Conservation (phyloP, 2,329 filamentous ascomycete genomes). For the Claviceps lovelessii region DNA sequence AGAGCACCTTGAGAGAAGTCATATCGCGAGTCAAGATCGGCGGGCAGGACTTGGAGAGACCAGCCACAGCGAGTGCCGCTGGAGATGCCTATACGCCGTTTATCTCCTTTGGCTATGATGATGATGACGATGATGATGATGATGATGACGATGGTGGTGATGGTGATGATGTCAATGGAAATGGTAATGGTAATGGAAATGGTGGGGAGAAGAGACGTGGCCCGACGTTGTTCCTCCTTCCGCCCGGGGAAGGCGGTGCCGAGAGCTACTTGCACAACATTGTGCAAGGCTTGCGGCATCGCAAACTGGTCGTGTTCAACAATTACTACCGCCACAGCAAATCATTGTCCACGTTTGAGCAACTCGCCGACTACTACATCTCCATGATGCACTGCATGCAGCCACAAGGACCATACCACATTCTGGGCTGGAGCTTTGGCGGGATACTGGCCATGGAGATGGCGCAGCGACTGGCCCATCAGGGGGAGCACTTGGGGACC, state of each 20-base stretch:
- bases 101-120: not conserved
- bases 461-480: not conserved
- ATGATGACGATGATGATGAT: not conserved
- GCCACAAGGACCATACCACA: not conserved
- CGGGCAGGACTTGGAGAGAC: not conserved
- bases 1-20: not conserved
- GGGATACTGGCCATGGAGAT: not conserved
- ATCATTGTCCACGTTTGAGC: not conserved
- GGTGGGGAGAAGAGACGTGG: not conserved
- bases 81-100: not conserved
- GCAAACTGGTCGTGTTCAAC: not conserved
- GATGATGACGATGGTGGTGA: no score
- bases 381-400: not conserved
- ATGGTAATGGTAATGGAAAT: no score
- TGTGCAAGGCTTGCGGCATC: not conserved
- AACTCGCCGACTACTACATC: not conserved
- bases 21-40: not conserved
- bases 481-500: not conserved
- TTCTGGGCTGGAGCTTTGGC: not conserved
- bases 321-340: not conserved
- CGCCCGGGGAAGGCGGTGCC: not conserved
- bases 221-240: not conserved
- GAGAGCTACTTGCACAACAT: slow-evolving; percentile 2
- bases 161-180: no score
- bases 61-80: no score